Base-by-base conservation (phyloP, 163 green algal genomes). In the Scenedesmus sp. region DNA sequence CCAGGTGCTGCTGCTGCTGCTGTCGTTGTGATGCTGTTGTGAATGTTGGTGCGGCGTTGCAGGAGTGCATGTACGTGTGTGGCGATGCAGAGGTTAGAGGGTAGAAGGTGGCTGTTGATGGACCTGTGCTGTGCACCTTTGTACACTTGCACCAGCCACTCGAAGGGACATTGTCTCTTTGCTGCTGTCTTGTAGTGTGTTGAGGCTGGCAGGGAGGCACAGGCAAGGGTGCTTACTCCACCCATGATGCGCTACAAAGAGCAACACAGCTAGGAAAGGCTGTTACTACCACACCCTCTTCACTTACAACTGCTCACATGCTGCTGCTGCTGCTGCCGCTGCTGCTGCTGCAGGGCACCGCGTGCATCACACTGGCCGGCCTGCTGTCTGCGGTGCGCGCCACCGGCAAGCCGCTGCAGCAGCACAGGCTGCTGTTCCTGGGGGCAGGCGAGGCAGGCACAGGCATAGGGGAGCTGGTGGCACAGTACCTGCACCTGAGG, bases 401-500 rank as follows among this genome's bases (percentile, higher is more conserved):
- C 92, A 89, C 94, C 91, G 92, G 94, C 89, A 54, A 73, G 70
- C 3, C 62, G 67, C 4, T 92, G 46, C 13, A 85, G 13, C 70
- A 97, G 15, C 95, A 98, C 92, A 90, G 92, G 59, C 91, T 99
- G 73, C 92, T 98, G 79, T 96, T 99, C 82, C 74, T 96, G 18
- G 97, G 97, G 10, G 97, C 97, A 16, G 97, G 97, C 52, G 96
- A 96, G 85, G 97, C 97, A 0, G 96, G 97, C 73, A 97, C 97
- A 86, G 97, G 97, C 83, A 97, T 99, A 6, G 94, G 95, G 12
- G 88, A 92, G 57, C 97, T 98, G 91, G 96, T 98, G 4, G 94
- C 96, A 3, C 20, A 13, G 1, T 79, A 79, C 70, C 70, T 79
- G 20, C 23, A 79, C 70, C 20, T 79, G 70, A 52, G 70, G 23